phyloP scores from a whole-genome alignment of 2,329 filamentous ascomycete species.

The Cladosporium sphaerospermum region DNA sequence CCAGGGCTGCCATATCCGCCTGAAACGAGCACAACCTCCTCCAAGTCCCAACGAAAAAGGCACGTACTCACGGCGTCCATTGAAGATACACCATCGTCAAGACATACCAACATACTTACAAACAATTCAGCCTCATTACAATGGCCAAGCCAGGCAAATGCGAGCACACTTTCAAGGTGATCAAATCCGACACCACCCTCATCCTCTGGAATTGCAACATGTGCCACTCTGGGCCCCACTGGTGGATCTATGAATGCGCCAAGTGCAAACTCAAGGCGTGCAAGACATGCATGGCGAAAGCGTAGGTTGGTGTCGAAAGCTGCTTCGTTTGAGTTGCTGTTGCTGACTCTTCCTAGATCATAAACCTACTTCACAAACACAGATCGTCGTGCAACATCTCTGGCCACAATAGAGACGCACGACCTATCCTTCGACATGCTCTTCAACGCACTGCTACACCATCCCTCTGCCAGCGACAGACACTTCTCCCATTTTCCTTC shows the following conservation, averaged over 20 bases:
- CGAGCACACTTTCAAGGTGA: slow-evolving; percentile 44
- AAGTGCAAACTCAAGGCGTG: slow-evolving; percentile 48
- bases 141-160: slow-evolving; percentile 46
- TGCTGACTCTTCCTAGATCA: not conserved
- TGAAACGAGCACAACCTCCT: no score
- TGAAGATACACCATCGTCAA: no score
- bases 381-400: no score
- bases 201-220: slow-evolving; percentile 48
- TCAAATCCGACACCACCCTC: slow-evolving; percentile 47
- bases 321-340: not conserved
- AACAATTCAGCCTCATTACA: not conserved
- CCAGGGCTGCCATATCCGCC: no score
- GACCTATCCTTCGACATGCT: no score
- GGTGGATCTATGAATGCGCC: slow-evolving; percentile 46
- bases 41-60: no score
- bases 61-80: no score
- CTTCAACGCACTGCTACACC: no score
- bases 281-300: slow-evolving; percentile 41
- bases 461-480: no score
- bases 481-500: not conserved
- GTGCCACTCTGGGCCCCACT: slow-evolving; percentile 46
- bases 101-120: no score
- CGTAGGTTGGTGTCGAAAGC: slow-evolving; percentile 23
- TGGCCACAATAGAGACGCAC: no score
- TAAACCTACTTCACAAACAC: no score